Percentiles rank a stretch among this genome's conserved stretches.
These are phyloP conservation scores for Chloris gayana DNA, from an alignment of 176 grass and related monocot genomes.

Conservation along the genomic window DNA sequence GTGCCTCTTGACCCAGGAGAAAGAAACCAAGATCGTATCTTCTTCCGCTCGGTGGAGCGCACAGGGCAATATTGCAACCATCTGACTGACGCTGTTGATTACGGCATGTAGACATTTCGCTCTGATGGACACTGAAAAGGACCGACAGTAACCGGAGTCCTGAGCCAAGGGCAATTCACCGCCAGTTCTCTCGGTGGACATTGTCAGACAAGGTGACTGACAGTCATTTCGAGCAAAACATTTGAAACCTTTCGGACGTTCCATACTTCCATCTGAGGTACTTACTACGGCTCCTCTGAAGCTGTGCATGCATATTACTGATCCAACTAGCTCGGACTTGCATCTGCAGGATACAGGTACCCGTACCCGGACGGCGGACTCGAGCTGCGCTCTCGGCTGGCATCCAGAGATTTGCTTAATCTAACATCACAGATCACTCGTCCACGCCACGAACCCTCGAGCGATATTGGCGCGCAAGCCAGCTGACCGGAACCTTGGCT, in stretches of 20 bases:
- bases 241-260: not conserved
- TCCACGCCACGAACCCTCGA: constrained; percentile 12
- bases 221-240: not conserved
- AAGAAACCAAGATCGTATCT: constrained; percentile 16
- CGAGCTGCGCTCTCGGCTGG: not conserved
- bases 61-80: not conserved
- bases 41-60: not conserved
- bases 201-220: no score
- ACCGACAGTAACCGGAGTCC: no score
- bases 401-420: not conserved
- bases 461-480: constrained; percentile 18
- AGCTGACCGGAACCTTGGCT: constrained; percentile 28
- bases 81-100: not conserved
- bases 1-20: constrained; percentile 17
- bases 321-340: not conserved
- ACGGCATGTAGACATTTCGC: not conserved
- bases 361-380: not conserved
- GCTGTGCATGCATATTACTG: not conserved
- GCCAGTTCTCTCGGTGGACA: not conserved
- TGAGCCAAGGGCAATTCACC: no score
- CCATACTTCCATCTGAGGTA: not conserved
- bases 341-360: not conserved
- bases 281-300: not conserved
- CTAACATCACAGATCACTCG: constrained; percentile 5
- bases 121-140: not conserved